Percentiles rank a stretch among this genome's conserved stretches.
Evolutionary conservation across 352 stramenopile species (phyloP).

Genomic region (Hyaloperonospora brassicae): DNA sequence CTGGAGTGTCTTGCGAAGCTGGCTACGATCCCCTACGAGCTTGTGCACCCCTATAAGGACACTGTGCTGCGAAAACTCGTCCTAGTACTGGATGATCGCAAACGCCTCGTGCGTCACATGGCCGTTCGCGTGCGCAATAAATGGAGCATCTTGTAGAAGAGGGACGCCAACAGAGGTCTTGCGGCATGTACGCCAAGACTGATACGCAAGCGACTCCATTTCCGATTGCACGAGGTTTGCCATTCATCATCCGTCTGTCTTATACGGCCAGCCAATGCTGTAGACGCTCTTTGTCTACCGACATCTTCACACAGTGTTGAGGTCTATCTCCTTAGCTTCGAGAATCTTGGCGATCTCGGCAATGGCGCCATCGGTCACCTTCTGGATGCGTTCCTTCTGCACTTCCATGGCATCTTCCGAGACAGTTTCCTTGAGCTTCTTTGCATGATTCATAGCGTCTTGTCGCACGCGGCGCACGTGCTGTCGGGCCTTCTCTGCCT

Average conservation of each 20-base stretch:
- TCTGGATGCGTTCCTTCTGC: constrained; percentile 74
- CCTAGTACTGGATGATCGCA: constrained; percentile 77
- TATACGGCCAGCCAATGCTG: neutral
- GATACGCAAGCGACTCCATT: neutral
- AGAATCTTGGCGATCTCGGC: constrained; percentile 67
- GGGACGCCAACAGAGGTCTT: neutral
- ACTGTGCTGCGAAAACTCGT: constrained; percentile 67
- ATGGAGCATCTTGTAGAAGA: constrained; percentile 80
- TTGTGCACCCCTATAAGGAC: constrained; percentile 85
- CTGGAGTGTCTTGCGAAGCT: constrained; percentile 75
- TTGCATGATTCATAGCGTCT: constrained; percentile 74
- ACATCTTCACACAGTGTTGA: constrained; percentile 42
- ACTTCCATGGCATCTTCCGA: constrained; percentile 74
- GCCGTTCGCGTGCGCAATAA: constrained; percentile 86
- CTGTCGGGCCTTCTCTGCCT: constrained; percentile 71
- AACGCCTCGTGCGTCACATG: constrained; percentile 80
- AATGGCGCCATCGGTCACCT: constrained; percentile 64
- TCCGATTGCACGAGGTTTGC: neutral
- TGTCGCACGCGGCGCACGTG: constrained; percentile 79
- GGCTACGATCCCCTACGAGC: constrained; percentile 75
- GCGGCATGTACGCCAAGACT: constrained; percentile 8
- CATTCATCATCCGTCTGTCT: neutral
- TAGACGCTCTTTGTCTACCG: neutral
- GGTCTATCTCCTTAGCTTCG: constrained; percentile 70
- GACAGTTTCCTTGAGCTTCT: constrained; percentile 76